These are phyloP conservation scores for Yamadazyma dendronema DNA, from an alignment of 1,139 yeast genomes.

Conservation along the genomic window DNA sequence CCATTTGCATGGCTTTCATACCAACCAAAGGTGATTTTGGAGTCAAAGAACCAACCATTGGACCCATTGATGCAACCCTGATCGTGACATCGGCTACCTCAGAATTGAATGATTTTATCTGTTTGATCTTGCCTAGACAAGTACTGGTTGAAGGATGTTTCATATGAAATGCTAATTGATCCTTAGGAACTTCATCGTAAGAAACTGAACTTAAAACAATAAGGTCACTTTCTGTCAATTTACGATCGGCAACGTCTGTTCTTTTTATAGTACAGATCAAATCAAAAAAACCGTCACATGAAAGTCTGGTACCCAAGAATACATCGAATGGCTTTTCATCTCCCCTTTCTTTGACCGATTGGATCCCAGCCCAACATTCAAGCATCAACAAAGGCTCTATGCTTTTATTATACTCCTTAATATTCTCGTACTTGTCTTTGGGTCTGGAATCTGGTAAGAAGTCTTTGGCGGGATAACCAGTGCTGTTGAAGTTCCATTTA, in stretches of 20 bases:
- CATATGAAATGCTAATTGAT: conserved; percentile 21
- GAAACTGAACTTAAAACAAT: conserved; percentile 60
- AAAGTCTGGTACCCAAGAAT: conserved; percentile 73
- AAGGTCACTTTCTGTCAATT: conserved; percentile 73
- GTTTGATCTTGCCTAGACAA: conserved; percentile 79
- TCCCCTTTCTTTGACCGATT: conserved; percentile 64
- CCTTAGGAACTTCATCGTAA: conserved; percentile 15
- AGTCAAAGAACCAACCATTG: conserved; percentile 54
- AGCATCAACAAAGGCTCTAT: conserved; percentile 80
- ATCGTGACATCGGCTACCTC: conserved; percentile 73
- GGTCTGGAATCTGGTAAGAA: conserved; percentile 31
- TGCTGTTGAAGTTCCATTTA: conserved; percentile 70
- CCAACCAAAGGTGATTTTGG: conserved; percentile 66
- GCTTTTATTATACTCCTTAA: conserved; percentile 60
- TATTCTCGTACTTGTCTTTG: conserved; percentile 49
- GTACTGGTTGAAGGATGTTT: conserved; percentile 31
- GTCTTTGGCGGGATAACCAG: conserved; percentile 57
- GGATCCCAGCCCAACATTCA: conserved; percentile 94
- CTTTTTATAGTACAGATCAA: conserved; percentile 75
- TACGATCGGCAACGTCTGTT: conserved; percentile 47
- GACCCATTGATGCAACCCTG: conserved; percentile 55
- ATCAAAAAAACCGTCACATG: conserved; percentile 86
- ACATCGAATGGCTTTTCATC: conserved; percentile 67
- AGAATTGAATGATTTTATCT: conserved; percentile 61
- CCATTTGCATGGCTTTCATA: conserved; percentile 78